Evolutionary conservation across 495 filamentous ascomycete species (phyloP).

Genomic region (Parmelia sp.): DNA sequence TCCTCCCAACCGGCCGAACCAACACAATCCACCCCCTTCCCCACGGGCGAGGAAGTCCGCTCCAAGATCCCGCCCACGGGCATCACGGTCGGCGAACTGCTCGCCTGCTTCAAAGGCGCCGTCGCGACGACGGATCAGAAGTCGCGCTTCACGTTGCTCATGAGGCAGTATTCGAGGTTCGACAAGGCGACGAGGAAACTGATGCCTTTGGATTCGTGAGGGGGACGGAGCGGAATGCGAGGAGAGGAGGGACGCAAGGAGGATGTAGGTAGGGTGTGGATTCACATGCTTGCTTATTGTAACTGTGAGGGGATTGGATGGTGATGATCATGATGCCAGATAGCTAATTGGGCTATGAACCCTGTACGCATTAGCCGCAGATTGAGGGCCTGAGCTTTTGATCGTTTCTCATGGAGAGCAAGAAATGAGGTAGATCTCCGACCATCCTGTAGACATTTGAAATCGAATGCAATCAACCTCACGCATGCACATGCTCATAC

Average conservation of each 20-base stretch:
- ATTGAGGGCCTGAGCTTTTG: background rate
- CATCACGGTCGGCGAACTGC: constrained; percentile 55
- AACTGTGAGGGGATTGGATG: background rate
- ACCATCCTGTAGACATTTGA: background rate
- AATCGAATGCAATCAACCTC: background rate
- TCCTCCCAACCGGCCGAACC: background rate
- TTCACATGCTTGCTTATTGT: background rate
- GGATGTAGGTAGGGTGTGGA: background rate
- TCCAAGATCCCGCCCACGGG: constrained; percentile 61
- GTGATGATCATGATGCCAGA: background rate
- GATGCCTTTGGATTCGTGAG: constrained; percentile 13
- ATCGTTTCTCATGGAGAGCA: background rate
- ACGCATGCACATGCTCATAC: background rate
- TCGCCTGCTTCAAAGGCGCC: constrained; percentile 49
- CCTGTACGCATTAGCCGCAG: background rate
- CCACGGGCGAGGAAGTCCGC: constrained; percentile 64
- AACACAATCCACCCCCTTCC: constrained; percentile 35
- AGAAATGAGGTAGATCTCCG: background rate
- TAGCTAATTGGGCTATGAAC: no score
- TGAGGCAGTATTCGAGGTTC: constrained; percentile 44
- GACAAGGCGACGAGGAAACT: constrained; percentile 43
- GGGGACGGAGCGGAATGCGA: background rate
- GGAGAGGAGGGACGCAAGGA: no score
- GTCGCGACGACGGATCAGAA: constrained; percentile 31
- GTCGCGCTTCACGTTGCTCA: constrained; percentile 48